Evolutionary conservation across 257 asterid species (phyloP).

Genomic region (Ocimum tenuiflorum): DNA sequence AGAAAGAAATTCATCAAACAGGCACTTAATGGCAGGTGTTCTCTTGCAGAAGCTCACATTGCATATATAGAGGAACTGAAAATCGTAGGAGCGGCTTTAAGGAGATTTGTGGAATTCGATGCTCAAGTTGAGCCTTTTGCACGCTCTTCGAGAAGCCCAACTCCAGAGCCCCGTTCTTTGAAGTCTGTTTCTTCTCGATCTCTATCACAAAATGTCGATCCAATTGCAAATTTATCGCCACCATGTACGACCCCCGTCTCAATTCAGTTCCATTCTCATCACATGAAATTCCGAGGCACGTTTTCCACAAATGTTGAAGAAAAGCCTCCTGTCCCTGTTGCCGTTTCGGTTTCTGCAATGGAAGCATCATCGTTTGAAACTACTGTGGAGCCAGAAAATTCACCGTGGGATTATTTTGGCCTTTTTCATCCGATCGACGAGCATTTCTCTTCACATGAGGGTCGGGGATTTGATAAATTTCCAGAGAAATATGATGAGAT

Average conservation of each 20-base stretch:
- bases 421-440: conserved; percentile 56
- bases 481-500: conserved; percentile 28
- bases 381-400: conserved; percentile 36
- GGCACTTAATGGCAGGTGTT: conserved; percentile 91
- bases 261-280: conserved; percentile 43
- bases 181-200: conserved; percentile 58
- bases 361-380: conserved; percentile 34
- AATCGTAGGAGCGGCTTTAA: conserved; percentile 55
- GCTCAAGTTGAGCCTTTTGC: conserved; percentile 41
- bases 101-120: conserved; percentile 68
- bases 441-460: conserved; percentile 48
- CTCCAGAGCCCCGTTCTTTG: conserved; percentile 42
- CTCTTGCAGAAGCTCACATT: conserved; percentile 74
- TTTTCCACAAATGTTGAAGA: conserved; percentile 74
- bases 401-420: conserved; percentile 96
- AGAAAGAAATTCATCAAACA: conserved; percentile 86
- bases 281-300: conserved; percentile 59
- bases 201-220: conserved; percentile 46
- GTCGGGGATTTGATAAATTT: conserved; percentile 24
- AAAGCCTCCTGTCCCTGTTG: conserved; percentile 47
- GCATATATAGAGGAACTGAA: conserved; percentile 63
- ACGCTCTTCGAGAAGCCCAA: conserved; percentile 35
- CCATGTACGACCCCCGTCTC: conserved; percentile 53
- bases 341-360: conserved; percentile 51
- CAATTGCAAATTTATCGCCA: conserved; percentile 40